Evolutionary conservation across 768 basidiomycete species (phyloP), one percentile per base, ranked within the genome.

Genomic region (Tubosaeta brunneosetosa): DNA sequence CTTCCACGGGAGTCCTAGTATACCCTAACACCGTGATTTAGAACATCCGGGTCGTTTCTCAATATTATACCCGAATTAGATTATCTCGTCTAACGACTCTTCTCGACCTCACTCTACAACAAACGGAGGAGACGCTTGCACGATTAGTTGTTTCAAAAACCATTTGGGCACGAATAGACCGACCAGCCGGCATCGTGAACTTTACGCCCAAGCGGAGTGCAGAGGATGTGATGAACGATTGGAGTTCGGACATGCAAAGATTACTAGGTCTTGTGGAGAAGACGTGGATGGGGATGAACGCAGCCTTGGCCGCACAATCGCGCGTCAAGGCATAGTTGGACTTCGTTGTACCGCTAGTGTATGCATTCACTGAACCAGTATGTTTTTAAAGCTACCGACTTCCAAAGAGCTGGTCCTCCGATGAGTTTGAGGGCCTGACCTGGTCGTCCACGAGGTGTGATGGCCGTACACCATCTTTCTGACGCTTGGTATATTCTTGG

Each of bases 261-360:
- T 73, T 99, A 63, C 77, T 99, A 55, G 82, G 88, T 16, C 71
- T 97, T 38, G 90, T 94, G 13, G 97, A 99, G 74, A 97, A 97
- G 81, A 93, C 92, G n/a, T 97, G 94, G 91, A 93, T 93, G 91
- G 88, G 87, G 34, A 86, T 93, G 80, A 92, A 92, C 59, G 90
- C 91, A 32, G 90, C 91, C 11, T 82, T 89, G 66, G 90, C 91
- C 44, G 90, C 90, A 19, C 87, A 89, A 59, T 83, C 87, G 46
- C 77, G 84, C 54, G 73, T 74, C 56, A 79, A 77, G 56, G 73
- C 73, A 61, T 76, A 68, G 61, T 49, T 40, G 40, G n/a, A 52
- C 43, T 44, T 46, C 55, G 50, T 45, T 57, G 57, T 59, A 61
- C 52, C 53, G 37, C 58, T 59, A 61, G 33, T 34, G 25, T 52